These are phyloP conservation scores for Zangia roseola DNA, from an alignment of 768 basidiomycete genomes.

Conservation along the genomic window DNA sequence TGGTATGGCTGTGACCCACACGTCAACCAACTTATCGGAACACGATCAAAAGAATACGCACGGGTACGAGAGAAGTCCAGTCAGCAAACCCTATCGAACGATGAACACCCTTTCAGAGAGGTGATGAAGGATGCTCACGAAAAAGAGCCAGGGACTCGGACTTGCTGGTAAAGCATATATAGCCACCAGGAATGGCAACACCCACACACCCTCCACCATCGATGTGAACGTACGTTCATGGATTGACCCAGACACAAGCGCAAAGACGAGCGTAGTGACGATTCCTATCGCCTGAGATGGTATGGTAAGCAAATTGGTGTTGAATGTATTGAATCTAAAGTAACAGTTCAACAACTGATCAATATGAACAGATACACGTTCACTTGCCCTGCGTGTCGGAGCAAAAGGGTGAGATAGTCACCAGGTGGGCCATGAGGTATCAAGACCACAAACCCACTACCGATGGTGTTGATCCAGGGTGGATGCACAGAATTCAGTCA, in stretches of 20 bases:
- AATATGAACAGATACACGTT: neutral
- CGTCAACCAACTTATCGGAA: slow-evolving; percentile 8
- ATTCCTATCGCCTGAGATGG: slow-evolving; percentile 52
- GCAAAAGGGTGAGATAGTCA: slow-evolving; percentile 58
- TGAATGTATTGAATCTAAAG: slow-evolving; percentile 54
- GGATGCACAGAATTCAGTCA: neutral
- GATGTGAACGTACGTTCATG: slow-evolving; percentile 55
- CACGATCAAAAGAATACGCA: slow-evolving; percentile 5
- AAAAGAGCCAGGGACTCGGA: slow-evolving; percentile 54
- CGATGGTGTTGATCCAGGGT: neutral
- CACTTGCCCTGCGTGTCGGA: slow-evolving; percentile 48
- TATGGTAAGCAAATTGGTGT: slow-evolving; percentile 62
- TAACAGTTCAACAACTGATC: neutral
- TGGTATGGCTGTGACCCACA: slow-evolving; percentile 38
- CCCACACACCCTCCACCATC: slow-evolving; percentile 57
- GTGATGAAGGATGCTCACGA: slow-evolving; percentile 37
- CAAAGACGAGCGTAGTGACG: slow-evolving; percentile 49
- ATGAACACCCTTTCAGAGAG: neutral
- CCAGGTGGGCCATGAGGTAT: slow-evolving; percentile 49
- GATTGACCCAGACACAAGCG: slow-evolving; percentile 50
- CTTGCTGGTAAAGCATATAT: slow-evolving; percentile 47
- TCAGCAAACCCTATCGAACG: slow-evolving; percentile 37
- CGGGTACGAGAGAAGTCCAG: slow-evolving; percentile 48
- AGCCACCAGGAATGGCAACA: slow-evolving; percentile 58
- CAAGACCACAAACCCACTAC: slow-evolving; percentile 51